Base-by-base conservation (phyloP, 2,329 filamentous ascomycete species). In the Ophiocordyceps unilateralis region DNA sequence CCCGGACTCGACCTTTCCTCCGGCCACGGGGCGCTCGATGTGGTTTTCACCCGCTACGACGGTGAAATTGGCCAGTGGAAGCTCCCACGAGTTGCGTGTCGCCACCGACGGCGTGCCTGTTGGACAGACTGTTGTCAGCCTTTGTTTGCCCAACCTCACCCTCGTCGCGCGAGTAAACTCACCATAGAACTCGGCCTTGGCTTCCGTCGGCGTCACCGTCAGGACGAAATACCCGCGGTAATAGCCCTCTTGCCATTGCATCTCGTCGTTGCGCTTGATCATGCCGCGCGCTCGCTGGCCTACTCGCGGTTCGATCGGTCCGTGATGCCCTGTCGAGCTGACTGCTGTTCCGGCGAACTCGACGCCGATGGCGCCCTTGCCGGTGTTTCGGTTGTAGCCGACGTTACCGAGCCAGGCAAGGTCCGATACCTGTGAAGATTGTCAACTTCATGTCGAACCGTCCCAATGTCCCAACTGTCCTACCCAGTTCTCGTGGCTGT, bases 221-320 rank as follows among this genome's bases (percentile, higher is more conserved):
- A 85, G 62, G 53, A 81, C 71, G 50, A 76, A 84, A 60, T 86
- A 86, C 1, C 81, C 82, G 17, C 81, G 69, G 57, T 84, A 86
- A 56, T 81, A 85, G 8, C 77, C 57, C 45, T 85, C 81, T 50
- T 79, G 74, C 81, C 80, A 86, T 52, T 82, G 76, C 40, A 86
- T 63, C 56, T 81, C 77, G 1, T 64, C 60, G 56, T 83, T 85
- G 20, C 50, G 66, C 59, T 38, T 54, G 54, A 48, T 67, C 62
- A 28, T 71, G 60, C 49, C 54, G 56, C 50, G 64, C 44, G 59
- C 57, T 41, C 63, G 61, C 47, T 76, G 68, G 2, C 74, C 73
- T 1, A 57, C 55, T 0, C 59, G 60, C 40, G 77, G 64, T 3
- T 68, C 68, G 44, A 76, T 74, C 41, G 70, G 67, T 12, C 78